These are phyloP conservation scores for Aureobasidium sp. DNA, from an alignment of 2,329 filamentous ascomycete genomes.

Conservation along the genomic window DNA sequence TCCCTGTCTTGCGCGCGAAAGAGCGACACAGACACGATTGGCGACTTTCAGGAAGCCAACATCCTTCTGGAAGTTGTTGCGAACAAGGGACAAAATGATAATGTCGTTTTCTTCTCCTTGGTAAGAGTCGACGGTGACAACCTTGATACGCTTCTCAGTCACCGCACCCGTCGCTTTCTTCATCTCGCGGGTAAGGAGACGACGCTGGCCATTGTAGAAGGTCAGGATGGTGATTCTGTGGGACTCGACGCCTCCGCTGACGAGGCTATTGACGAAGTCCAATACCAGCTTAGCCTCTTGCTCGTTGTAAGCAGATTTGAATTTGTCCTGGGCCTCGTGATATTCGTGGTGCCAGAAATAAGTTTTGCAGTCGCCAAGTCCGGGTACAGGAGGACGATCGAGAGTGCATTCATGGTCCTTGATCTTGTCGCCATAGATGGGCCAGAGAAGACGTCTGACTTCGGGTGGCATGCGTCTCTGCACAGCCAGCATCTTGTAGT, in stretches of 20 bases:
- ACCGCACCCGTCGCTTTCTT: slow-evolving; percentile 17
- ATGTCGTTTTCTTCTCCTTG: slow-evolving; percentile 89
- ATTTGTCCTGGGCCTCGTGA: slow-evolving; percentile 56
- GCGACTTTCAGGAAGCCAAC: slow-evolving; percentile 69
- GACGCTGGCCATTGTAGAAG: slow-evolving; percentile 81
- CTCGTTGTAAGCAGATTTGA: slow-evolving; percentile 61
- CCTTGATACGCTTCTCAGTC: slow-evolving; percentile 35
- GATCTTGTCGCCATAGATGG: slow-evolving; percentile 54
- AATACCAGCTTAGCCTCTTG: slow-evolving; percentile 71
- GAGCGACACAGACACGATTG: slow-evolving; percentile 56
- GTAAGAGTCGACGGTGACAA: slow-evolving; percentile 80
- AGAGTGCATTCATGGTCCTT: slow-evolving; percentile 45
- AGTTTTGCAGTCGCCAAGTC: slow-evolving; percentile 55
- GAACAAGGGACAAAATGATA: slow-evolving; percentile 71
- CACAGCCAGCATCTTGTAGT: slow-evolving; percentile 56
- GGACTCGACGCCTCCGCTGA: slow-evolving; percentile 56
- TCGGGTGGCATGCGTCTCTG: slow-evolving; percentile 71
- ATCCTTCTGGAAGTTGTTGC: slow-evolving; percentile 52
- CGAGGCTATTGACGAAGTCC: slow-evolving; percentile 63
- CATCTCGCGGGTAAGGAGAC: slow-evolving; percentile 51
- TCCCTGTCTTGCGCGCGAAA: slow-evolving; percentile 66
- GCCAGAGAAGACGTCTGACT: slow-evolving; percentile 52
- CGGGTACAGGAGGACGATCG: slow-evolving; percentile 48
- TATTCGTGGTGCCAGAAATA: slow-evolving; percentile 61
- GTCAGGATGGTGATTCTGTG: slow-evolving; percentile 70